Evolutionary conservation across 2,329 filamentous ascomycete species (phyloP), one percentile per base, ranked within the genome.

Genomic region (Cryphonectria nitschkei): DNA sequence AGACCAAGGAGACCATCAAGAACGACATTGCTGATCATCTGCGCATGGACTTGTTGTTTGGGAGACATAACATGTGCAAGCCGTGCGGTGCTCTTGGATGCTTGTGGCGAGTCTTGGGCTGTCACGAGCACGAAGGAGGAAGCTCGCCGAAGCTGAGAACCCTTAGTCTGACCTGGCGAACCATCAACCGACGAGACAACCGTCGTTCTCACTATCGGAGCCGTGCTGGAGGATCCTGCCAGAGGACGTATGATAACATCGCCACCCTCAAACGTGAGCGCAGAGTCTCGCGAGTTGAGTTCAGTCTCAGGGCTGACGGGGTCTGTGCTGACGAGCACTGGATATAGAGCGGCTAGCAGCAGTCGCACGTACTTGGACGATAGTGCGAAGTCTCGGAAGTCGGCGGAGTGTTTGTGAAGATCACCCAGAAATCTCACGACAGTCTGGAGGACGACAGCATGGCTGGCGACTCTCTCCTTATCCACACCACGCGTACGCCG

Each of bases 101-200:
- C 81, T 66, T 88, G 82, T 13, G 87, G 85, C 0, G 86, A 84
- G 70, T 88, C 88, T 69, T 93, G 89, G 2, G 93, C 88, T 7
- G 93, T 94, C 32, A 99, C 85, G 1, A 99, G 87, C 41, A 98
- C 90, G 78, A 98, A 99, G 0, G 95, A 98, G 0, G 95, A 98
- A 1, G 93, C 92, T 75, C 95, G 90, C 46, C 91, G 89, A 37
- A 97, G 84, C 29, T 90, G 88, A 8, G 89, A 88, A 0, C 91
- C 89, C 72, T 86, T 80, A 16, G 80, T 78, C 22, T 75, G 76
- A 56, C 79, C 81, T 8, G 81, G 80, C 50, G 85, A 81, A 69
- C 80, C 82, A 68, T 80, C 87, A 64, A 80, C 83, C 74, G 84
- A 84, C 56, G 88, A 85, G 6, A 88, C 79, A 63, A 79, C 91